phyloP scores from a whole-genome alignment of 1,284 basidiomycete genomes.

The Cystobasidium sp. region DNA sequence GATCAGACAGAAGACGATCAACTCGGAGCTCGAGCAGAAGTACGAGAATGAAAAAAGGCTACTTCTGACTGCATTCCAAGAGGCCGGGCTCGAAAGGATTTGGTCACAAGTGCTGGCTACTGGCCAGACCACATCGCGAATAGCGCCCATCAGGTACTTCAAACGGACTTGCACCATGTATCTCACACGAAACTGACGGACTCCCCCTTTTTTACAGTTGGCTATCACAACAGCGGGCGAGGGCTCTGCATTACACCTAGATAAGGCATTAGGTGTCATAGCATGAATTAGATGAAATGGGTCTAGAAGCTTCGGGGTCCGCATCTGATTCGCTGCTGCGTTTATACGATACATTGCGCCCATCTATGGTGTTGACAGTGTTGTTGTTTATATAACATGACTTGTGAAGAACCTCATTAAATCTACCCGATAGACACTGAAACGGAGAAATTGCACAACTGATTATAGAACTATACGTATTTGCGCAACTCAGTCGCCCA shows the following conservation, averaged over 20 bases:
- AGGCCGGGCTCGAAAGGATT: slow-evolving; percentile 63
- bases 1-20: slow-evolving; percentile 53
- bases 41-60: slow-evolving; percentile 77
- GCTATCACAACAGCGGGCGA: slow-evolving; percentile 65
- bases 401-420: not conserved
- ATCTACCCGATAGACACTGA: not conserved
- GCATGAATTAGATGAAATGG: too few relatives aligned
- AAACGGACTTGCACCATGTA: not conserved
- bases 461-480: not conserved
- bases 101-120: slow-evolving; percentile 63
- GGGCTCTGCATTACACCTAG: slow-evolving; percentile 9
- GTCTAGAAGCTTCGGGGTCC: too few relatives aligned
- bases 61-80: slow-evolving; percentile 75
- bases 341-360: too few relatives aligned
- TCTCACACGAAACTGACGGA: slow-evolving; percentile 53
- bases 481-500: not conserved
- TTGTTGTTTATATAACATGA: not conserved
- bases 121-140: slow-evolving; percentile 55
- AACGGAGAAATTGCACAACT: not conserved
- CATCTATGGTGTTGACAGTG: too few relatives aligned
- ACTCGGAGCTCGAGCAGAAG: slow-evolving; percentile 64
- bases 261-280: too few relatives aligned
- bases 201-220: slow-evolving; percentile 64
- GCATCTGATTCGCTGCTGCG: too few relatives aligned
- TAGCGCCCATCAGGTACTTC: slow-evolving; percentile 41